Conservation (phyloP, 257 asterid species). For the Coffea canephora region DNA sequence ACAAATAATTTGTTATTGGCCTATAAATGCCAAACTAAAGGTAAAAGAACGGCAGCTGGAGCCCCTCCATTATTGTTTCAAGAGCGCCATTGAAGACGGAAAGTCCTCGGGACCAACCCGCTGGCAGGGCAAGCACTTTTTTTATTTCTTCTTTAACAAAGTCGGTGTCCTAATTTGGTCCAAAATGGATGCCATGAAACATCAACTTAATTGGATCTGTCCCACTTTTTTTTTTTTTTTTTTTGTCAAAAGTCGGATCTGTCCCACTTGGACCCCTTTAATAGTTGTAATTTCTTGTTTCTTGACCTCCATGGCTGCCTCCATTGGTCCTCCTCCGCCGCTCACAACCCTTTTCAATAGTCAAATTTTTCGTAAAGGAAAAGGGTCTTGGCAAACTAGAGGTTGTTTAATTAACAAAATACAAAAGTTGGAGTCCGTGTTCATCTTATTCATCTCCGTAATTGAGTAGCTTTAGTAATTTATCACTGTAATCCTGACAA, state of each 20-base stretch:
- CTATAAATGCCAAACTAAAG: too few relatives aligned
- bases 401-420: background rate
- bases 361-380: background rate
- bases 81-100: too few relatives aligned
- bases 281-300: background rate
- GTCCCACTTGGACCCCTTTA: background rate
- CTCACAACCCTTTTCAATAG: background rate
- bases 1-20: too few relatives aligned
- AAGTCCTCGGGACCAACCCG: background rate
- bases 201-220: background rate
- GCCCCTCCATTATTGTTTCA: background rate
- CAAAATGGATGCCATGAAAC: conserved; percentile 1
- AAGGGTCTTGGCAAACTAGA: background rate
- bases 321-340: background rate
- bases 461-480: background rate
- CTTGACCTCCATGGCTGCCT: too few relatives aligned
- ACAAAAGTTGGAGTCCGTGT: background rate
- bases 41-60: too few relatives aligned
- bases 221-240: too few relatives aligned
- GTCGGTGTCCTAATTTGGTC: background rate
- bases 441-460: background rate
- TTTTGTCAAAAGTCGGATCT: too few relatives aligned
- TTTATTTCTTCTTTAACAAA: background rate
- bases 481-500: too few relatives aligned
- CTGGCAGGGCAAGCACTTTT: background rate